Evolutionary conservation across 139 green algal genomes (phyloP).

Genomic region (Tetraselmis chui): DNA sequence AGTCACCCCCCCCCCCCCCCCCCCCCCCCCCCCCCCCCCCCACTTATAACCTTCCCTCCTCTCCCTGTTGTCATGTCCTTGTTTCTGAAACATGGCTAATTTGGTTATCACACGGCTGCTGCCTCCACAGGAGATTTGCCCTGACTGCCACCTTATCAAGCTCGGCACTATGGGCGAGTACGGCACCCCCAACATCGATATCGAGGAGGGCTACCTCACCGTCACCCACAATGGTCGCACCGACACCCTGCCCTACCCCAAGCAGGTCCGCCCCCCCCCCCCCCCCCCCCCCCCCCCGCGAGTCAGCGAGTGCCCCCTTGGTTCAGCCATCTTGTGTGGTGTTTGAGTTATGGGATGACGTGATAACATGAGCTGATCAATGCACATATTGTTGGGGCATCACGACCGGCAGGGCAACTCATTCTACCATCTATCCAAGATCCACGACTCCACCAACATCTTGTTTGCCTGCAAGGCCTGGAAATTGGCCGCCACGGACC

Average conservation of each 20-base stretch:
- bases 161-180: conserved; percentile 99
- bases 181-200: conserved; percentile 98
- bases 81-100: too few relatives aligned
- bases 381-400: background rate
- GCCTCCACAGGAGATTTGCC: conserved; percentile 63
- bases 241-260: conserved; percentile 96
- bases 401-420: conserved; percentile 44
- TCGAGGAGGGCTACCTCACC: conserved; percentile 98
- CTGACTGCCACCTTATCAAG: conserved; percentile 98
- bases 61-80: too few relatives aligned
- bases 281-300: too few relatives aligned
- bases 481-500: conserved; percentile 90
- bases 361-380: background rate
- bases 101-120: background rate
- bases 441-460: conserved; percentile 98
- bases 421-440: conserved; percentile 97
- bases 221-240: conserved; percentile 95
- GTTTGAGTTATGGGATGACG: background rate
- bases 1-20: background rate
- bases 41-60: too few relatives aligned
- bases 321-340: too few relatives aligned
- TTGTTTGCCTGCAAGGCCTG: conserved; percentile 88
- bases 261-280: conserved; percentile 56
- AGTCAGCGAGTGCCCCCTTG: too few relatives aligned
- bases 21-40: too few relatives aligned